Conservation (phyloP, 1,284 basidiomycete genomes). For the Puccinia polysora region DNA sequence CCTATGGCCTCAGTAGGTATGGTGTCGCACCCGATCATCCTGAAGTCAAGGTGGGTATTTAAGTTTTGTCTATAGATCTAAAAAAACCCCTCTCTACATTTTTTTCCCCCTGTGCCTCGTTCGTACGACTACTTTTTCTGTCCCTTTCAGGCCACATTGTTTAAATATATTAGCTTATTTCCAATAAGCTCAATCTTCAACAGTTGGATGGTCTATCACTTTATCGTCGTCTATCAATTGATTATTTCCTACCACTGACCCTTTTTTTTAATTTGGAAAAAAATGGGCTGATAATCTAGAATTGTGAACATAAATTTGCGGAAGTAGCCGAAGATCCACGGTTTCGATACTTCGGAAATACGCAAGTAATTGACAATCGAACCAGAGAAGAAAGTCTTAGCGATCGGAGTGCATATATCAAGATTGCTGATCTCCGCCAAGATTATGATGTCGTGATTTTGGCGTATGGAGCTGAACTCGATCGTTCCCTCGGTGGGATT, state of each 20-base stretch:
- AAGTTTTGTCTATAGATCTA: background rate
- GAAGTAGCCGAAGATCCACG: conserved; percentile 63
- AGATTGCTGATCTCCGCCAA: conserved; percentile 46
- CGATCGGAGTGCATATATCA: conserved; percentile 45
- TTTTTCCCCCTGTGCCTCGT: background rate
- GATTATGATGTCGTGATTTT: conserved; percentile 52
- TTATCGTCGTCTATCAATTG: no score
- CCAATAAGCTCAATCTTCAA: no score
- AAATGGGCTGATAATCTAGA: no score
- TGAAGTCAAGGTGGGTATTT: conserved; percentile 75
- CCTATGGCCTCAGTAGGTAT: conserved; percentile 89
- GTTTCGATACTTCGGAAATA: conserved; percentile 83
- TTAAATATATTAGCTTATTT: no score
- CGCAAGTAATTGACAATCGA: background rate
- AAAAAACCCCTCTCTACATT: background rate
- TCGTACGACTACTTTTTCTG: background rate
- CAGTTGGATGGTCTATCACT: no score
- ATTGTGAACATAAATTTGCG: conserved; percentile 94
- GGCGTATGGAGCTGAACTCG: conserved; percentile 56
- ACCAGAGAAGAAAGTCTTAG: conserved; percentile 21
- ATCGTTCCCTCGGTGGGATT: conserved; percentile 52
- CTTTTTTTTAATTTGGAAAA: no score
- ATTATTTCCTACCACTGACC: no score
- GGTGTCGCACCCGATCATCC: conserved; percentile 98
- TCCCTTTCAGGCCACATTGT: no score